phyloP scores from a whole-genome alignment of 441 rosid genomes.

The Euphorbia celastroides region DNA sequence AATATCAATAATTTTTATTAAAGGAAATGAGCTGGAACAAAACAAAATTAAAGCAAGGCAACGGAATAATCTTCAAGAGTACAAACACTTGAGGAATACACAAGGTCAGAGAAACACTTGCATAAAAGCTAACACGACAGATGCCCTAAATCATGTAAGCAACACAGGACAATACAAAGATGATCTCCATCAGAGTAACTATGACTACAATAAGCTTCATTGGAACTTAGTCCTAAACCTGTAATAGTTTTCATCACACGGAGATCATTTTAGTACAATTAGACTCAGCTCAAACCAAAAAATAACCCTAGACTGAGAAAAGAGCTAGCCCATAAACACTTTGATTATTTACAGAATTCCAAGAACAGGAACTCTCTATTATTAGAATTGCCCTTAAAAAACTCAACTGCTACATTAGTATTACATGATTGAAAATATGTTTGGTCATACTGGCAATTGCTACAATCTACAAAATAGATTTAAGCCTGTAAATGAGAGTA shows the following conservation, averaged over 20 bases:
- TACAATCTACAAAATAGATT: constrained; percentile 11
- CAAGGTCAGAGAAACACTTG: background rate
- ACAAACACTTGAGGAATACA: background rate
- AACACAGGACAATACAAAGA: background rate
- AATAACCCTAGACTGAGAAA: background rate
- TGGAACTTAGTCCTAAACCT: constrained; percentile 34
- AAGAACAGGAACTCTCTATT: too few relatives aligned
- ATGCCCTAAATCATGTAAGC: background rate
- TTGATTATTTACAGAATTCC: background rate
- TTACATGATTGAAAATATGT: constrained; percentile 17
- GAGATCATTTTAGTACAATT: constrained; percentile 14
- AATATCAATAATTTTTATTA: too few relatives aligned
- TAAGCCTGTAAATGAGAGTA: constrained; percentile 20
- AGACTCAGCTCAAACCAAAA: background rate
- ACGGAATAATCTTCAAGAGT: background rate
- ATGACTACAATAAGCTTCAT: constrained; percentile 38
- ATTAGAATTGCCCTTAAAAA: background rate
- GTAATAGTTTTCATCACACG: constrained; percentile 34
- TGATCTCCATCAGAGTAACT: constrained; percentile 40
- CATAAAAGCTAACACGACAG: background rate
- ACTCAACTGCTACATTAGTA: background rate
- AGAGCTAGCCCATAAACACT: background rate
- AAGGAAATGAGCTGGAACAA: too few relatives aligned
- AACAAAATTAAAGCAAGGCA: background rate
- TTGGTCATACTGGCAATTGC: constrained; percentile 15